Evolutionary conservation across 805 yeast genomes (phyloP), one percentile per base, ranked within the genome.

Genomic region (Kuraishia cidri): DNA sequence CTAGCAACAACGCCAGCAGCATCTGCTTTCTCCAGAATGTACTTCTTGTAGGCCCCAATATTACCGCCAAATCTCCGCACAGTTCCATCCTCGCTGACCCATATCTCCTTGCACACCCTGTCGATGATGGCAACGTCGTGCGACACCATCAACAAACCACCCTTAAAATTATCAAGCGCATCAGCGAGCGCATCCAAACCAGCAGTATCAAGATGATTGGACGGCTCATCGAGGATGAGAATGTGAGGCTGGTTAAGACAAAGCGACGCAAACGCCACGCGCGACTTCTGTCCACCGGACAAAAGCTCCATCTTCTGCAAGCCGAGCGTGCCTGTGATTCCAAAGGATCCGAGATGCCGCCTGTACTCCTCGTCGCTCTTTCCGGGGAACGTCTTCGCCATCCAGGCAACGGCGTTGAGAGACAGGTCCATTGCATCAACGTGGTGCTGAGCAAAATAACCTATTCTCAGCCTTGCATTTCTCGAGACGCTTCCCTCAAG

Each of bases 401-500:
- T 73, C 97, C 98, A 92, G 31, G 84, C 79, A 7, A 92, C 96
- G 0, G 98, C 97, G 36, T 84, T 81, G 28, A 75, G 60, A 11
- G 58, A 69, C 45, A 88, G 63, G 51, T 92, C 97, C 96, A 92
- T 84, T n/a, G 88, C 80, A 48, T 92, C 98, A 44, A 92, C 94
- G 50, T 92, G 98, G 56, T 92, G 97, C 64, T 92, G 98, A 11
- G 98, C 97, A 62, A 92, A 92, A 57, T 92, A 92, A 12, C 95
- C 97, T 34, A 92, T 82, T 60, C 97, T 74, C 44, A 92, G 64
- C 46, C 97, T 72, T 27, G 92, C 80, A 50, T 92, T 88, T 42
- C 75, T 74, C 15, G 85, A 71, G 14, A 88, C 80, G 35, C 70
- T 66, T 35, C 98, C 98, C n/a, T 61, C 66, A 28, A 76, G 50